Conservation (phyloP, 192 early-diverging fungal species). For the Pilaira anomala region DNA sequence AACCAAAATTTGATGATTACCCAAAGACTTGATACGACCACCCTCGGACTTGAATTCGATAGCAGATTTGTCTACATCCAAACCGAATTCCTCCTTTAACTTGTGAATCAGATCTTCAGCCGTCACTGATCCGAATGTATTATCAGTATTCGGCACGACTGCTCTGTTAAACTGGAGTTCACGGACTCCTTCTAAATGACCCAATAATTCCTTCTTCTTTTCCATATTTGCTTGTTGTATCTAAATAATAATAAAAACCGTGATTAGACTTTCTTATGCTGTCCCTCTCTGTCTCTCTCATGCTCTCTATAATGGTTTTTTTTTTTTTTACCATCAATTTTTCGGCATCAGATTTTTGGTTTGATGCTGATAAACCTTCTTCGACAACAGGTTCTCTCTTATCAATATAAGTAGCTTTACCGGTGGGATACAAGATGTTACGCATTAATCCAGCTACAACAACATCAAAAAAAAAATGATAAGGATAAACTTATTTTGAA, state of each 20-base stretch:
- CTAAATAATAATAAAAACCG: too few species aligned
- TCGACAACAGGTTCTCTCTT: slow-evolving; percentile 3
- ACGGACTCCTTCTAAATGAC: slow-evolving; percentile 11
- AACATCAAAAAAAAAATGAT: not conserved
- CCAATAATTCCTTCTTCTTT: slow-evolving; percentile 20
- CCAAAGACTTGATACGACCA: slow-evolving; percentile 32
- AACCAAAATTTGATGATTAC: slow-evolving; percentile 22
- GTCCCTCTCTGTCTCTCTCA: too few species aligned
- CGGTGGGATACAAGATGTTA: slow-evolving; percentile 32
- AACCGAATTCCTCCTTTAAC: slow-evolving; percentile 23
- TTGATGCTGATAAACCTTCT: too few species aligned
- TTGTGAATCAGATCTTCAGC: slow-evolving; percentile 32
- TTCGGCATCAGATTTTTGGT: not conserved
- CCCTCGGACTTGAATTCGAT: slow-evolving; percentile 30
- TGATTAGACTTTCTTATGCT: too few species aligned
- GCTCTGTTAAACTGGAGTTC: slow-evolving; percentile 28
- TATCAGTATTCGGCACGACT: slow-evolving; percentile 24
- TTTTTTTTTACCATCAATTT: not conserved
- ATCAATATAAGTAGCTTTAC: slow-evolving; percentile 28
- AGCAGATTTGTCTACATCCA: slow-evolving; percentile 23
- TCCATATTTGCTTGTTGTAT: not conserved
- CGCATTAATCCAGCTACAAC: slow-evolving; percentile 38
- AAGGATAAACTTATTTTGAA: not conserved
- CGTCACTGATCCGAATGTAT: slow-evolving; percentile 39
- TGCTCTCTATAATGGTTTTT: not conserved